Base-by-base conservation (phyloP, 768 basidiomycete species). In the Auricularia heimuer region DNA sequence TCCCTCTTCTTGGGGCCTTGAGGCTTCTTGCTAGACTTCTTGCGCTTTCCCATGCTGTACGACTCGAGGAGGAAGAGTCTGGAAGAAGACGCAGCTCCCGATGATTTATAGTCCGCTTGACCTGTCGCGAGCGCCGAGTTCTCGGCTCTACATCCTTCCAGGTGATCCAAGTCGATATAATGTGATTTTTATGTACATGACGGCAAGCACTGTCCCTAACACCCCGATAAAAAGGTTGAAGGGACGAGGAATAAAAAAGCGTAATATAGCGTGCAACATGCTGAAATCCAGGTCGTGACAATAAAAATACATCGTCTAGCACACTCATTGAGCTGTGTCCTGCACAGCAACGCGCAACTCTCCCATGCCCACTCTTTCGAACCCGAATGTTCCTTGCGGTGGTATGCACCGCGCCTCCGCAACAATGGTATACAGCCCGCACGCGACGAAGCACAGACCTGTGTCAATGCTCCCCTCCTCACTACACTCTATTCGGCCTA, bases 11-110 rank as follows among this genome's bases (percentile, higher is more conserved):
- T 81, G 4, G 88, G 76, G 56, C 84, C 83, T 42, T 81, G 83
- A 6, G 91, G 89, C 69, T 92, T 92, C 72, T 89, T 84, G 21
- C 91, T 86, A 0, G 92, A 90, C 75, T 94, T 94, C 77, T 94
- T 94, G 69, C 92, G 86, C 76, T 94, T 94, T 66, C 92, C 92
- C 92, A 94, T 94, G 65, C 67, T 54, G 62, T 42, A 61, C 54
- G 29, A 33, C 12, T 51, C 29, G 61, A 36, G 47, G 6, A 18
- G 47, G 21, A 51, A 21, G 47, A 51, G 47, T 29, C 29, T 29
- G 29, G 29, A 29, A 29, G 21, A 51, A 6, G 21, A 18, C 47
- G 47, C 18, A 6, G 47, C 14, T 21, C 18, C 44, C 11, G 47
- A 51, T 51, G 47, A 8, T 14, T 51, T 21, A 8, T 10, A 18